phyloP scores from a whole-genome alignment of 768 basidiomycete genomes.

The Auricularia cornea region DNA sequence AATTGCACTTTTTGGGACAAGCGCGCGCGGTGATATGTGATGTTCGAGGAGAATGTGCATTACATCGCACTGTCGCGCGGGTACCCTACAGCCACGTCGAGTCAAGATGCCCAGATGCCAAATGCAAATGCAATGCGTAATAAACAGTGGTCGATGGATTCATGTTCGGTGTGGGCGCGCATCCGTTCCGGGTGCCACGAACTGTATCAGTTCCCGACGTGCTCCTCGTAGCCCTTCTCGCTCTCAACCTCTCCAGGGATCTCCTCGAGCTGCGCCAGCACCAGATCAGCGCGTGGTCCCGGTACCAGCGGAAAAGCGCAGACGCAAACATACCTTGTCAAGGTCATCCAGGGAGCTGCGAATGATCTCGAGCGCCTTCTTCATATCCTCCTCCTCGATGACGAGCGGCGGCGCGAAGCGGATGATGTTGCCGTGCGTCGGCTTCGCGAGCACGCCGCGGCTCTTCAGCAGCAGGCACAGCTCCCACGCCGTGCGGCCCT shows the following conservation, averaged over 20 bases:
- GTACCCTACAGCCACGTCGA: too few species aligned
- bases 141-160: too few species aligned
- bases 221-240: constrained; percentile 49
- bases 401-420: constrained; percentile 95
- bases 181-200: too few species aligned
- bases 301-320: background rate
- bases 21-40: too few species aligned
- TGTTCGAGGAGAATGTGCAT: too few species aligned
- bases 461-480: constrained; percentile 88
- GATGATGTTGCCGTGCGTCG: constrained; percentile 90
- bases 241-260: constrained; percentile 60
- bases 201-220: constrained; percentile 18
- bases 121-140: too few species aligned
- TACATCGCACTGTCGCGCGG: too few species aligned
- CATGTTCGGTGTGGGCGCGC: too few species aligned
- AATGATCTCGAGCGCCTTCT: constrained; percentile 67
- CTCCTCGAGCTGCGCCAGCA: constrained; percentile 33
- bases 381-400: constrained; percentile 80
- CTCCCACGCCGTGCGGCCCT: constrained; percentile 89
- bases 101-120: too few species aligned
- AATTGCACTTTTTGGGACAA: too few species aligned
- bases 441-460: constrained; percentile 88
- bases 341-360: constrained; percentile 70
- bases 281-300: background rate
- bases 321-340: constrained; percentile 48